Percentiles rank a stretch among this genome's conserved stretches.
Evolutionary conservation across 2,329 filamentous ascomycete genomes (phyloP).

Genomic region (Blumeria graminis): DNA sequence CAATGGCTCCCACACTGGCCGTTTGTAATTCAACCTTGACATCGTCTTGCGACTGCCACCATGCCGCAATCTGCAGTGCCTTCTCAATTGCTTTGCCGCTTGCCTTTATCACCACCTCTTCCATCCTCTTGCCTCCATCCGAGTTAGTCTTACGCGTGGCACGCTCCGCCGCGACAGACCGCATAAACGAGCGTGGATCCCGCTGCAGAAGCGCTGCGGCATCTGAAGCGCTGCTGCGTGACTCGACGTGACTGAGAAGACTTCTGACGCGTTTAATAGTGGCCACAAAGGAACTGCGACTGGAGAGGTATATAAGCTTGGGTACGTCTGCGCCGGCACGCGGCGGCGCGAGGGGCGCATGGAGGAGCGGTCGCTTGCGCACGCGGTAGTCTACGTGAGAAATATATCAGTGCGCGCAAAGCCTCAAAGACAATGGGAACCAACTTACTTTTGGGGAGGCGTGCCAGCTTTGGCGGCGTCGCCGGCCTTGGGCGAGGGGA

Average conservation of each 20-base stretch:
- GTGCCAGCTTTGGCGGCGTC: no score
- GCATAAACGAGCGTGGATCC: slow-evolving; percentile 4
- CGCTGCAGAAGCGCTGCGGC: slow-evolving; percentile 2
- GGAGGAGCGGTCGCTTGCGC: slow-evolving; percentile 15
- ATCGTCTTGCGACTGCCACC: slow-evolving; percentile 10
- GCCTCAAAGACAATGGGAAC: no score
- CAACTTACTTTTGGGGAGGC: no score
- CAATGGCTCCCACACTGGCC: slow-evolving; percentile 14
- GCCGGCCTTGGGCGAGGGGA: no score
- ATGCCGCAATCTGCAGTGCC: slow-evolving; percentile 10
- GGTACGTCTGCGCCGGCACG: slow-evolving; percentile 4
- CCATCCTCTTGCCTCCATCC: slow-evolving; percentile 5
- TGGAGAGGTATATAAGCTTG: slow-evolving; percentile 14
- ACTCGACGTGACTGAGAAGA: slow-evolving; percentile 10
- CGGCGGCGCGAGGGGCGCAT: slow-evolving; percentile 11
- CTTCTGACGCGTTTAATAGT: slow-evolving; percentile 13
- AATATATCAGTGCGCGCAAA: no score
- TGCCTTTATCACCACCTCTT: slow-evolving; percentile 14
- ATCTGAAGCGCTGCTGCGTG: slow-evolving; percentile 3
- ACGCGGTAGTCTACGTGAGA: slow-evolving; percentile 11
- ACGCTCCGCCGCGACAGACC: slow-evolving; percentile 3
- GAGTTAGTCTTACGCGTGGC: background rate
- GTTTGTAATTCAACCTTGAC: slow-evolving; percentile 12
- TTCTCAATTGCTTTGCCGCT: slow-evolving; percentile 15
- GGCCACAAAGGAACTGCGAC: slow-evolving; percentile 12